Evolutionary conservation across 23 red algal genomes (phyloP).

Genomic region (Agarophyton chilense): DNA sequence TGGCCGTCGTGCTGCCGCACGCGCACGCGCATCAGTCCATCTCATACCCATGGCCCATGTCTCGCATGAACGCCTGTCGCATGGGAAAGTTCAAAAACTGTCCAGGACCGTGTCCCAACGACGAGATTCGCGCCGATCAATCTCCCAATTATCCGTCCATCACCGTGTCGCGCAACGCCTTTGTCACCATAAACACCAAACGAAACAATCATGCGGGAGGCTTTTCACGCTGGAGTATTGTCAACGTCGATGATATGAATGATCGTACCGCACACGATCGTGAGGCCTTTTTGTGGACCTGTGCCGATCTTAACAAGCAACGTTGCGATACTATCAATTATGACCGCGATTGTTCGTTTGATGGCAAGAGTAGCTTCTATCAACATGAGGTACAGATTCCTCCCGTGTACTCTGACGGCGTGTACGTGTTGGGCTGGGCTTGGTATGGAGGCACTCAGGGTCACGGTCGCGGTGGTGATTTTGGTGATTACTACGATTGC

Average conservation of each 20-base stretch:
- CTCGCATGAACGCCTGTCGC: constrained; percentile 40
- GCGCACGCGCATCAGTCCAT: constrained; percentile 31
- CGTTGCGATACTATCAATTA: constrained; percentile 39
- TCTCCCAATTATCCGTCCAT: constrained; percentile 33
- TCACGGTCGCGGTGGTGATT: constrained; percentile 9
- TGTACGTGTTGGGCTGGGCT: constrained; percentile 75
- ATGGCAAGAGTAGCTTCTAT: neutral
- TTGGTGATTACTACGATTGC: constrained; percentile 79
- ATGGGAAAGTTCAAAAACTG: constrained; percentile 41
- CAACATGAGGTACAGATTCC: constrained; percentile 45
- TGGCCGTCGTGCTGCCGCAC: neutral
- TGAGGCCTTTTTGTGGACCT: constrained; percentile 50
- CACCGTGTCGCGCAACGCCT: constrained; percentile 17
- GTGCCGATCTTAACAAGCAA: constrained; percentile 21
- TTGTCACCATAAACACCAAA: constrained; percentile 7
- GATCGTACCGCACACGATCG: constrained; percentile 19
- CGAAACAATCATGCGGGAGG: constrained; percentile 20
- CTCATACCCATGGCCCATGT: constrained; percentile 47
- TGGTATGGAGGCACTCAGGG: constrained; percentile 73
- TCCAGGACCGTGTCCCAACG: constrained; percentile 64
- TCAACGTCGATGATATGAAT: constrained; percentile 1
- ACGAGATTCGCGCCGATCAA: constrained; percentile 20
- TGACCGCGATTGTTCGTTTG: constrained; percentile 56
- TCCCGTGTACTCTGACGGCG: constrained; percentile 58
- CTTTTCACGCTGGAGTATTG: constrained; percentile 1